Conservation (phyloP, 106 monocot genomes). For the Iris macrosiphon region DNA sequence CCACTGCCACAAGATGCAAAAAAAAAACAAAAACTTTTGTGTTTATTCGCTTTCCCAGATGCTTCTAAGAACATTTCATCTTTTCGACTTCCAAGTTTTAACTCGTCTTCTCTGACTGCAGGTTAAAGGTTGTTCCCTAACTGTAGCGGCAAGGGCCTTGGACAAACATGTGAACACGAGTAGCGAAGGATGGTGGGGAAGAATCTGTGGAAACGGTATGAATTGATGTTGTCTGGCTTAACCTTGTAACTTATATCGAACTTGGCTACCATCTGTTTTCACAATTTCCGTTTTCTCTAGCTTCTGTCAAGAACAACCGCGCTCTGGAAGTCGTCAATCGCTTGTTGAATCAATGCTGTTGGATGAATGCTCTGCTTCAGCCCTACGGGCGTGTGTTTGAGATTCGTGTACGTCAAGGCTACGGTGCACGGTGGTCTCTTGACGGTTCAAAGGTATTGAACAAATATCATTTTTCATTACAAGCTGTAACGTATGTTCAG, state of each 20-base stretch:
- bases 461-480: too few species aligned
- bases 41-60: too few species aligned
- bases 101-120: slow-evolving; percentile 27
- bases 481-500: too few species aligned
- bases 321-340: slow-evolving; percentile 39
- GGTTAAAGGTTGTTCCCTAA: slow-evolving; percentile 63
- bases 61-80: too few species aligned
- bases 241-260: too few species aligned
- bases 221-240: too few species aligned
- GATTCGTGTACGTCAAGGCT: slow-evolving; percentile 69
- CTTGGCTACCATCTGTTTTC: too few species aligned
- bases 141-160: slow-evolving; percentile 83
- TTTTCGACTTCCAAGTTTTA: too few species aligned
- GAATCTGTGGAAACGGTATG: slow-evolving; percentile 62
- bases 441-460: slow-evolving; percentile 87
- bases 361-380: slow-evolving; percentile 72
- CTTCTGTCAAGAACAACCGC: slow-evolving; percentile 55
- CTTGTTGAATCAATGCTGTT: slow-evolving; percentile 54
- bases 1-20: too few species aligned
- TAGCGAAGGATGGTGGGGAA: slow-evolving; percentile 80
- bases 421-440: slow-evolving; percentile 88
- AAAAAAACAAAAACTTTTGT: too few species aligned
- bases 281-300: slow-evolving; percentile 32
- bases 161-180: slow-evolving; percentile 80
- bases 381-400: slow-evolving; percentile 58